Percentiles rank a stretch among this genome's conserved stretches.
Evolutionary conservation across 208 protist genomes (phyloP).

Genomic region (Trypanosoma brucei): DNA sequence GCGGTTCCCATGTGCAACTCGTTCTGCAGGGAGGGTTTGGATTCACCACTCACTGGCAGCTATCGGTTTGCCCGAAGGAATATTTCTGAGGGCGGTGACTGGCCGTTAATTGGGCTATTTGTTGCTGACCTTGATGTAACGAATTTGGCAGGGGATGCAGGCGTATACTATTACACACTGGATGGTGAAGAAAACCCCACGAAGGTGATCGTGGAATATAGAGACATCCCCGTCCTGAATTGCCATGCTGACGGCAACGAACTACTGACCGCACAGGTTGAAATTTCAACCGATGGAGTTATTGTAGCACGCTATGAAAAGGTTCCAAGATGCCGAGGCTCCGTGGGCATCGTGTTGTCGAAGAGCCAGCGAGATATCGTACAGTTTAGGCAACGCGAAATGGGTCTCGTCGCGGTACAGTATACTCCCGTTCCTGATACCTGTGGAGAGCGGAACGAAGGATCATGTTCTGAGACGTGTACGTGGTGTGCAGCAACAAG

Average conservation of each 20-base stretch:
- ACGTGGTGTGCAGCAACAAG: too few species aligned
- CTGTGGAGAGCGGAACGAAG: background rate
- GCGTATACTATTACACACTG: background rate
- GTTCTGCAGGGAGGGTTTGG: slow-evolving; percentile 20
- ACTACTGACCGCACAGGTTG: slow-evolving; percentile 46
- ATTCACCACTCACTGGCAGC: slow-evolving; percentile 12
- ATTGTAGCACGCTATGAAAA: slow-evolving; percentile 41
- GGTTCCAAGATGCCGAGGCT: slow-evolving; percentile 15
- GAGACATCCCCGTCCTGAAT: background rate
- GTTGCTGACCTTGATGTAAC: slow-evolving; percentile 8
- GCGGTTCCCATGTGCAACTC: slow-evolving; percentile 29
- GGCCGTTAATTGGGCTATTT: slow-evolving; percentile 38
- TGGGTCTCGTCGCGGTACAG: slow-evolving; percentile 9
- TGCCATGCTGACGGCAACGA: background rate
- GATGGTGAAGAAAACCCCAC: background rate
- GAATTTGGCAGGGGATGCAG: background rate
- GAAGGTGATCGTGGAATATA: slow-evolving; percentile 21
- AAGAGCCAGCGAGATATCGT: slow-evolving; percentile 9
- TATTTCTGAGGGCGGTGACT: slow-evolving; percentile 28
- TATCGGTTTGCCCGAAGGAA: slow-evolving; percentile 17
- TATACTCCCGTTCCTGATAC: slow-evolving; percentile 6
- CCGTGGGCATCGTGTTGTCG: slow-evolving; percentile 18
- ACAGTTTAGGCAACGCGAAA: background rate
- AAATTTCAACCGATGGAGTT: slow-evolving; percentile 29
- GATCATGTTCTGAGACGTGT: background rate